Evolutionary conservation across 2,329 filamentous ascomycete genomes (phyloP).

Genomic region (Lizonia empirigonia): DNA sequence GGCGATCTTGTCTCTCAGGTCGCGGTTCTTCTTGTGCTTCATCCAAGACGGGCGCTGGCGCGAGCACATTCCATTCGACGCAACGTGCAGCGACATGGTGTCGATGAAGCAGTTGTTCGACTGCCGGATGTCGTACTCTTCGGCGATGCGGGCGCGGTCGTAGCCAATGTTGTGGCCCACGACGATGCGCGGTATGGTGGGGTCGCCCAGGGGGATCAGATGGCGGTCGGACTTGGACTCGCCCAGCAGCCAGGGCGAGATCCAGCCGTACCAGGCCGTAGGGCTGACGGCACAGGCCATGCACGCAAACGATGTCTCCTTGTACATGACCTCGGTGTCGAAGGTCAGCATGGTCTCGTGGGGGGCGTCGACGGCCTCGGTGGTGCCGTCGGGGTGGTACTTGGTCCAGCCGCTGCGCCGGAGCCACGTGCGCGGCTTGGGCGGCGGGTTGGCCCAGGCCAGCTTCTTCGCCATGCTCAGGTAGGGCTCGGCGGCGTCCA

Average conservation of each 20-base stretch:
- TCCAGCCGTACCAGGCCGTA: conserved; percentile 94
- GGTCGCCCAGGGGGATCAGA: conserved; percentile 84
- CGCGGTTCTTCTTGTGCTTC: conserved; percentile 89
- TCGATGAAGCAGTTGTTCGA: conserved; percentile 87
- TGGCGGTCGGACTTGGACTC: conserved; percentile 80
- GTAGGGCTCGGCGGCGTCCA: conserved; percentile 86
- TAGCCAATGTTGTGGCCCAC: conserved; percentile 97
- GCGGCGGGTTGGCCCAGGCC: conserved; percentile 63
- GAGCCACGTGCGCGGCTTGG: conserved; percentile 74
- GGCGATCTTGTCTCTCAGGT: conserved; percentile 79
- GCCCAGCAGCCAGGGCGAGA: conserved; percentile 91
- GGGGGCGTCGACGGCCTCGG: conserved; percentile 76
- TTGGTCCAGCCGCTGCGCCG: conserved; percentile 90
- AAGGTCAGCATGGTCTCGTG: conserved; percentile 85
- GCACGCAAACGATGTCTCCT: conserved; percentile 86
- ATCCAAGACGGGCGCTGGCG: conserved; percentile 96
- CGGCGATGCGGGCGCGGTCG: conserved; percentile 82
- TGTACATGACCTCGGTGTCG: conserved; percentile 97
- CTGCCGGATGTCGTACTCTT: conserved; percentile 87
- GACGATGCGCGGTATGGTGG: conserved; percentile 72
- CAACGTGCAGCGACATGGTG: conserved; percentile 97
- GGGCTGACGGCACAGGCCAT: conserved; percentile 95
- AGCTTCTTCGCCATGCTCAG: conserved; percentile 77
- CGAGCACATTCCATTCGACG: conserved; percentile 98
- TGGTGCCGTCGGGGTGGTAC: conserved; percentile 75